These are phyloP conservation scores for Colletotrichum musicola DNA, from an alignment of 2,329 filamentous ascomycete species.

Conservation along the genomic window DNA sequence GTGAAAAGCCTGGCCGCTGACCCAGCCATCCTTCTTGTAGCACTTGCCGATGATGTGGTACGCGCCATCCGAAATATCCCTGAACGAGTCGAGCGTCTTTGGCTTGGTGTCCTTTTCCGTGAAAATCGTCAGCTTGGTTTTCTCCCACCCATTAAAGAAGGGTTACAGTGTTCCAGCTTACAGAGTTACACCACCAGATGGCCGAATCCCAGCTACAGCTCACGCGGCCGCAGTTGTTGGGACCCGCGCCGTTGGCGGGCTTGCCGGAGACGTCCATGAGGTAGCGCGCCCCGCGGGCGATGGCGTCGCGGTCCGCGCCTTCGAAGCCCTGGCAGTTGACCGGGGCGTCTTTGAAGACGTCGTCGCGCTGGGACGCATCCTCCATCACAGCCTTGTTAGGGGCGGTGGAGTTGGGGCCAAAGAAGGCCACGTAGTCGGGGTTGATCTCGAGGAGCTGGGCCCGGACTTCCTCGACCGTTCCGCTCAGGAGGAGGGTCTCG, in stretches of 20 bases:
- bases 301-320: slow-evolving; percentile 21
- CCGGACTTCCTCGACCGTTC: slow-evolving; percentile 36
- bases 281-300: slow-evolving; percentile 17
- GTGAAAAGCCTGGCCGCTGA: slow-evolving; percentile 17
- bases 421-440: slow-evolving; percentile 23
- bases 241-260: slow-evolving; percentile 37
- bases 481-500: slow-evolving; percentile 23
- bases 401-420: background rate
- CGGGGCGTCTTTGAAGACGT: background rate
- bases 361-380: background rate
- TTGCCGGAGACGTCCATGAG: slow-evolving; percentile 33
- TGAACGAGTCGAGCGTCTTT: slow-evolving; percentile 16
- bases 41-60: background rate
- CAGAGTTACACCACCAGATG: slow-evolving; percentile 46
- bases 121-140: background rate
- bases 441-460: slow-evolving; percentile 24
- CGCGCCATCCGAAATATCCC: slow-evolving; percentile 26
- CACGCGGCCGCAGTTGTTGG: slow-evolving; percentile 39
- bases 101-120: slow-evolving; percentile 24
- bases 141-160: background rate
- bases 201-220: slow-evolving; percentile 40
- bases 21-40: background rate
- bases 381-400: background rate
- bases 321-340: background rate
- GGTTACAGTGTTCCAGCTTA: slow-evolving; percentile 1